A percentile compares a stretch with the other conserved stretches of the same genome.
These are phyloP conservation scores for Aureobasidium vineae DNA, from an alignment of 2,329 filamentous ascomycete species.

Conservation along the genomic window DNA sequence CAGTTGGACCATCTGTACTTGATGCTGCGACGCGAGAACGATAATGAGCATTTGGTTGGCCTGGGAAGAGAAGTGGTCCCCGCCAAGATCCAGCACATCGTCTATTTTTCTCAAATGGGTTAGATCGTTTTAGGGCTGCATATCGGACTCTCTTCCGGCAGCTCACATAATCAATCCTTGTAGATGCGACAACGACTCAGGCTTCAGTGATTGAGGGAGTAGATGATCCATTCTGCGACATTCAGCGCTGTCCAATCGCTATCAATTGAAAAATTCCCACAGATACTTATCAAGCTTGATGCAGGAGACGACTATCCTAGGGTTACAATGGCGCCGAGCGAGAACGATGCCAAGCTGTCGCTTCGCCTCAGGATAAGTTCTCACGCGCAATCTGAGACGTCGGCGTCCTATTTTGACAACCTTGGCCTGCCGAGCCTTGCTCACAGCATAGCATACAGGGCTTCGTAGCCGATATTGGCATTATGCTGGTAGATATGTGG, in stretches of 20 bases:
- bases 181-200: not conserved
- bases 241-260: not conserved
- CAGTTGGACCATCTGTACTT: not conserved
- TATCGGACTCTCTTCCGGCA: constrained; percentile 1
- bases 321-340: constrained; percentile 11
- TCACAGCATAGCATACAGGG: constrained; percentile 5
- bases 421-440: constrained; percentile 10
- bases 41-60: not conserved
- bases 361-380: constrained; percentile 17
- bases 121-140: constrained; percentile 15
- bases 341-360: constrained; percentile 12
- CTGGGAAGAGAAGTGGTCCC: not conserved
- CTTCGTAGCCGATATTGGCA: constrained; percentile 18
- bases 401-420: constrained; percentile 13
- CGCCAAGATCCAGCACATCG: not conserved
- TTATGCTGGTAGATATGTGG: not conserved
- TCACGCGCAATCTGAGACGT: constrained; percentile 20
- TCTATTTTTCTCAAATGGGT: not conserved
- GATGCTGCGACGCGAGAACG: not conserved
- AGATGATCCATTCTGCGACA: not conserved
- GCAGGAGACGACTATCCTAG: not conserved
- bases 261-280: not conserved
- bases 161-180: not conserved
- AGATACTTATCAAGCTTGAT: not conserved
- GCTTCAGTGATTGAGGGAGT: not conserved